These are phyloP conservation scores for Apiotrichum montevideense DNA, from an alignment of 1,284 basidiomycete species.

Conservation along the genomic window DNA sequence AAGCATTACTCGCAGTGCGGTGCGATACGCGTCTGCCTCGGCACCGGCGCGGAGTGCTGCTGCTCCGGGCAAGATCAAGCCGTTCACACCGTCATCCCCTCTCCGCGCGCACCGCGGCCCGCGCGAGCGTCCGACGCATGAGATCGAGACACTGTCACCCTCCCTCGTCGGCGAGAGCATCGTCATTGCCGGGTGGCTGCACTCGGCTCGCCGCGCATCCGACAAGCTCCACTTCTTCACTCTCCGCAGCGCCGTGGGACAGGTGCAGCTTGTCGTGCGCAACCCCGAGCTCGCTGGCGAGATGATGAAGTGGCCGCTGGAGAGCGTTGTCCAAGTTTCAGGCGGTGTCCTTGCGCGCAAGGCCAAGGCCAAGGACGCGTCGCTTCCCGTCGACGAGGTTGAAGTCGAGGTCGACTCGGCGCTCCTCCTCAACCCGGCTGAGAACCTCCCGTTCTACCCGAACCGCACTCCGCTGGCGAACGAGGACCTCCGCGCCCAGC, in stretches of 20 bases:
- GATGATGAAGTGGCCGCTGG: conserved; percentile 61
- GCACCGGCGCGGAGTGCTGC: too few relatives aligned
- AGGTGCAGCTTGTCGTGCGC: conserved; percentile 62
- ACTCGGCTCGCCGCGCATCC: conserved; percentile 54
- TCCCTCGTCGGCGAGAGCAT: conserved; percentile 56
- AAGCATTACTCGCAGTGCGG: not conserved
- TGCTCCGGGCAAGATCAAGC: conserved; percentile 2
- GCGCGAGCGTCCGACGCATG: conserved; percentile 52
- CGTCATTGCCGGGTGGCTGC: conserved; percentile 68
- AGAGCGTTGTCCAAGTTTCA: conserved; percentile 67
- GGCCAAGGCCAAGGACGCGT: conserved; percentile 42
- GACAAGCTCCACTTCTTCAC: conserved; percentile 49
- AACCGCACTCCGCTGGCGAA: conserved; percentile 69
- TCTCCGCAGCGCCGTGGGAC: conserved; percentile 68
- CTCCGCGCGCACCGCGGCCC: conserved; percentile 16
- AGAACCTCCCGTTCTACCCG: conserved; percentile 70
- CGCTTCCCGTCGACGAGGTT: conserved; percentile 57
- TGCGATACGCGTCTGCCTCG: too few relatives aligned
- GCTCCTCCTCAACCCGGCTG: conserved; percentile 71
- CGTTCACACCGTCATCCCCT: conserved; percentile 1
- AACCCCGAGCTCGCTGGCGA: conserved; percentile 44
- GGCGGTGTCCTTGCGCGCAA: conserved; percentile 65
- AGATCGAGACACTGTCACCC: conserved; percentile 57
- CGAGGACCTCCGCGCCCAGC: conserved; percentile 74
- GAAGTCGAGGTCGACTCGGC: conserved; percentile 70